Evolutionary conservation across 345 rosid species (phyloP).

Genomic region (Capsella bursapastoris): DNA sequence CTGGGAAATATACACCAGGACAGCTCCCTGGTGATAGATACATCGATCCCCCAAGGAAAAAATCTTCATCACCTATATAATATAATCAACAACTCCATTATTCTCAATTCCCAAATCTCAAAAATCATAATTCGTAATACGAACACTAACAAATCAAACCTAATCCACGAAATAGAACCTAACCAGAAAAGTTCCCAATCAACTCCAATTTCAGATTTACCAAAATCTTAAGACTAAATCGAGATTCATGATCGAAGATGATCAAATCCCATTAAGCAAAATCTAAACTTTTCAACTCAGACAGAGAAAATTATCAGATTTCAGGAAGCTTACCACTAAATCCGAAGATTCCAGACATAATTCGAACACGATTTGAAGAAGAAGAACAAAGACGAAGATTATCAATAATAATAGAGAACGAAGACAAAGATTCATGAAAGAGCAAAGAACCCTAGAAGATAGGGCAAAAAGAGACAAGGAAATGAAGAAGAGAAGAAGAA

Average conservation of each 20-base stretch:
- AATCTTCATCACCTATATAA: constrained; percentile 69
- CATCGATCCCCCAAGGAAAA: constrained; percentile 67
- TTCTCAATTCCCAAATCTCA: background rate
- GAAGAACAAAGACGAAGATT: constrained; percentile 46
- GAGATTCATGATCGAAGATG: background rate
- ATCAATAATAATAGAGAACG: background rate
- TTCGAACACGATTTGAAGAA: constrained; percentile 55
- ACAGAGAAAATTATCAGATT: background rate
- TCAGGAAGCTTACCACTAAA: constrained; percentile 59
- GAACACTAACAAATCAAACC: background rate
- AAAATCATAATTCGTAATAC: background rate
- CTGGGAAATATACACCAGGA: constrained; percentile 72
- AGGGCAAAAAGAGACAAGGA: constrained; percentile 68
- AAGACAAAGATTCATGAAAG: constrained; percentile 62
- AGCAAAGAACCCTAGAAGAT: constrained; percentile 62
- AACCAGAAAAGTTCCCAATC: background rate
- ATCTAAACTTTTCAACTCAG: background rate
- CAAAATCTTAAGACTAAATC: background rate
- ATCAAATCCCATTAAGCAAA: constrained; percentile 2
- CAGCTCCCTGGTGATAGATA: constrained; percentile 73
- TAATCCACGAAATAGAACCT: constrained; percentile 1
- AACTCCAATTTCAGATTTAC: background rate
- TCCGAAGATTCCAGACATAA: constrained; percentile 79
- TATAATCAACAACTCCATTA: constrained; percentile 16
- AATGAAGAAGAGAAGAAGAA: background rate